A percentile compares a stretch with the other conserved stretches of the same genome.
These are phyloP conservation scores for Phlyctochytrium bullatum DNA, from an alignment of 192 early-diverging fungal genomes.

Conservation along the genomic window DNA sequence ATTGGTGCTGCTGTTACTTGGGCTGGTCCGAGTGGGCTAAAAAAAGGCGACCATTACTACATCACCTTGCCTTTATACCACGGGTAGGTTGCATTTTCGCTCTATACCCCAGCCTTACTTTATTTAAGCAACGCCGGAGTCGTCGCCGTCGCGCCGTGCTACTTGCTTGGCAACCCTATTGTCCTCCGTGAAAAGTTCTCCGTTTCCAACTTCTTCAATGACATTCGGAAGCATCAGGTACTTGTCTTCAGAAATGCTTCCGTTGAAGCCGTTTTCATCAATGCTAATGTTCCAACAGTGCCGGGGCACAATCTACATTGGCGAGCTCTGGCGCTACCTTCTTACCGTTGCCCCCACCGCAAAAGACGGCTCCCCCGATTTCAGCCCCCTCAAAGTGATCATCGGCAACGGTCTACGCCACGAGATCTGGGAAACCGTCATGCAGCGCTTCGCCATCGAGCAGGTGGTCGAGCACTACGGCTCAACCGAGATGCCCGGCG, in stretches of 20 bases:
- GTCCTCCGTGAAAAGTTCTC: not conserved
- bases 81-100: constrained; percentile 5
- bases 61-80: constrained; percentile 18
- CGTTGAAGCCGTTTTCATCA: too few species aligned
- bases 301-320: not conserved
- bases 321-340: constrained; percentile 66
- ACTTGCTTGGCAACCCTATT: not conserved
- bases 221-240: constrained; percentile 16
- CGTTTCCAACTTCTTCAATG: constrained; percentile 9
- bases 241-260: not conserved
- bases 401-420: constrained; percentile 71
- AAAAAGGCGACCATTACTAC: constrained; percentile 16
- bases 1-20: constrained; percentile 18
- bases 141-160: not conserved
- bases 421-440: constrained; percentile 65
- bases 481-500: constrained; percentile 47
- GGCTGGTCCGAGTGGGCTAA: constrained; percentile 10
- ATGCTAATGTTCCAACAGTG: not conserved
- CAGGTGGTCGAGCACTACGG: constrained; percentile 68
- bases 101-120: not conserved
- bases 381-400: constrained; percentile 43
- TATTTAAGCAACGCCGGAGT: constrained; percentile 11
- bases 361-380: constrained; percentile 39
- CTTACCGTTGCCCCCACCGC: constrained; percentile 41
- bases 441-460: constrained; percentile 56